Evolutionary conservation across 208 protist species (phyloP).

Genomic region (Phytomonas sp.): DNA sequence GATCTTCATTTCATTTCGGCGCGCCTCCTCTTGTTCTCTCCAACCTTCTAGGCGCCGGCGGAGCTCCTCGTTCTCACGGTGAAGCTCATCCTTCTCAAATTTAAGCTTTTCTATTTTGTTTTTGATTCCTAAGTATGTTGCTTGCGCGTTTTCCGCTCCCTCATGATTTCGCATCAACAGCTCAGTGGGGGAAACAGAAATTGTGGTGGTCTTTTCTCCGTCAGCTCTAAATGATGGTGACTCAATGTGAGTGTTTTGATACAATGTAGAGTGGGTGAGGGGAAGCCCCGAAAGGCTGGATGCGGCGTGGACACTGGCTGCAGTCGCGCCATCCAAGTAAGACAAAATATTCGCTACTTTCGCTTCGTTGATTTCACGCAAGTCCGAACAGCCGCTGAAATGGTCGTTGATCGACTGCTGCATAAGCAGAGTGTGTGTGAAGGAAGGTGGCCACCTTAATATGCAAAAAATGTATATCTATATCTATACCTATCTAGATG

Average conservation of each 20-base stretch:
- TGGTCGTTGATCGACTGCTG: background rate
- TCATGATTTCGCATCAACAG: constrained; percentile 17
- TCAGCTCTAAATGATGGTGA: background rate
- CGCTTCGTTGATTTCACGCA: constrained; percentile 84
- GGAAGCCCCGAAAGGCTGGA: background rate
- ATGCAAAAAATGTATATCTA: constrained; percentile 1
- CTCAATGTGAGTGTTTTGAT: background rate
- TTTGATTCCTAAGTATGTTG: constrained; percentile 76
- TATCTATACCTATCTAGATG: background rate
- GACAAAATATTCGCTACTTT: constrained; percentile 81
- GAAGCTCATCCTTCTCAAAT: constrained; percentile 68
- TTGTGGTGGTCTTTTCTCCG: background rate
- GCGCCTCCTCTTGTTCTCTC: constrained; percentile 28
- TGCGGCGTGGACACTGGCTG: background rate
- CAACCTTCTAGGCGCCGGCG: constrained; percentile 27
- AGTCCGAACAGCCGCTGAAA: constrained; percentile 55
- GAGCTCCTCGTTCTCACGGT: constrained; percentile 61
- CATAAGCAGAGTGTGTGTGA: background rate
- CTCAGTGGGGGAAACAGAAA: constrained; percentile 1
- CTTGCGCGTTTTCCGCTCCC: constrained; percentile 28
- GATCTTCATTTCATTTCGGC: constrained; percentile 22
- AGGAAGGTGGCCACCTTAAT: constrained; percentile 2
- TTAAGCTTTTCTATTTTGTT: constrained; percentile 65
- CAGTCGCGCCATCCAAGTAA: constrained; percentile 57
- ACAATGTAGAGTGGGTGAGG: background rate